These are phyloP conservation scores for Plasmopara viticola DNA, from an alignment of 352 stramenopile species.

Conservation along the genomic window DNA sequence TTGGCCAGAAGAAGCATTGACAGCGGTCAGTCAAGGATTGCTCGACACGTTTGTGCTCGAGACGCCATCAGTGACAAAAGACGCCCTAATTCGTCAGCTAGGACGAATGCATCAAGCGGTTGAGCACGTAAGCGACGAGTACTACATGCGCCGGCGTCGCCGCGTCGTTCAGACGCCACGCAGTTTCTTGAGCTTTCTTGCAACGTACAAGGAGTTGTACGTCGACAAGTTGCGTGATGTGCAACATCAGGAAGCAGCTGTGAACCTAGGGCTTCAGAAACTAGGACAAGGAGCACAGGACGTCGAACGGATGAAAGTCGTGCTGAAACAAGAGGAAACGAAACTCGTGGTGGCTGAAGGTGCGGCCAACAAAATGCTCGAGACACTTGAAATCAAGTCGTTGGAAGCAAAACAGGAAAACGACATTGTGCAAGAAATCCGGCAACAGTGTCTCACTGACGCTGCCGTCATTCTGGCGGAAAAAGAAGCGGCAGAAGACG, in stretches of 20 bases:
- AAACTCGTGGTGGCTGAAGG: conserved; percentile 81
- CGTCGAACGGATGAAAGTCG: conserved; percentile 87
- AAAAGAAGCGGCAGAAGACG: conserved; percentile 82
- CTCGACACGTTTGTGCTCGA: conserved; percentile 67
- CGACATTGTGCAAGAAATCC: conserved; percentile 84
- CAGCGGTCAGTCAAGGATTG: conserved; percentile 75
- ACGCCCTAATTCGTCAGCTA: conserved; percentile 67
- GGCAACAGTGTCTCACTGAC: conserved; percentile 79
- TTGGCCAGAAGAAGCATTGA: conserved; percentile 84
- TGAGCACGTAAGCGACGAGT: conserved; percentile 58
- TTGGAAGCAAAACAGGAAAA: conserved; percentile 88
- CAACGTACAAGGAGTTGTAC: conserved; percentile 75
- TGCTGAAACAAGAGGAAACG: conserved; percentile 82
- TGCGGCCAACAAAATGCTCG: conserved; percentile 79
- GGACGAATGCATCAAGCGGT: conserved; percentile 68
- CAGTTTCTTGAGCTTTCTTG: conserved; percentile 84
- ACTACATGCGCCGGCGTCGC: conserved; percentile 69
- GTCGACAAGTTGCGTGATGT: conserved; percentile 70
- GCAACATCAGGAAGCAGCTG: conserved; percentile 65
- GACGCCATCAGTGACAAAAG: conserved; percentile 39
- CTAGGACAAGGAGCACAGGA: conserved; percentile 81
- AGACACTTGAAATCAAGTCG: conserved; percentile 68
- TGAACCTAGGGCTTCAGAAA: conserved; percentile 86
- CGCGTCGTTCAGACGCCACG: conserved; percentile 87
- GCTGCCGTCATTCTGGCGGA: conserved; percentile 71